These are phyloP conservation scores for Adansonia digitata DNA, from an alignment of 345 rosid species.

Conservation along the genomic window DNA sequence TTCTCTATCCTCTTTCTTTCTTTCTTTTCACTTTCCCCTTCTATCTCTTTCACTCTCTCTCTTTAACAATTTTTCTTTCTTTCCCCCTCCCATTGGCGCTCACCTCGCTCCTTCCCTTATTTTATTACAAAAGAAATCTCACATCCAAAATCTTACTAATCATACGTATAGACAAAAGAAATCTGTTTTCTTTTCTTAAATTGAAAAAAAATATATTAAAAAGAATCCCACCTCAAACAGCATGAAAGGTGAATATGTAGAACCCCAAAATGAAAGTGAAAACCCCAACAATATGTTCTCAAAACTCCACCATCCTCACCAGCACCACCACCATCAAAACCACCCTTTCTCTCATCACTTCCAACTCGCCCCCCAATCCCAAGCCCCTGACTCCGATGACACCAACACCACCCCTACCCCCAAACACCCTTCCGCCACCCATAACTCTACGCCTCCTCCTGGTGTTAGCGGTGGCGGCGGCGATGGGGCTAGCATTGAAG, in stretches of 20 bases:
- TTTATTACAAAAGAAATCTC: neutral
- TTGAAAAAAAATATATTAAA: neutral
- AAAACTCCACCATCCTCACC: constrained; percentile 39
- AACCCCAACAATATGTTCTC: constrained; percentile 45
- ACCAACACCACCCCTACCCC: constrained; percentile 13
- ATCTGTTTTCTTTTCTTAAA: neutral
- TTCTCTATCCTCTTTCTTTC: neutral
- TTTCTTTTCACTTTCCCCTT: neutral
- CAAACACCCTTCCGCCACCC: neutral
- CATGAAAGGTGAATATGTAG: constrained; percentile 65
- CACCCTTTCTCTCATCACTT: constrained; percentile 50
- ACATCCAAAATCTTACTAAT: neutral
- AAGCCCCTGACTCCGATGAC: constrained; percentile 26
- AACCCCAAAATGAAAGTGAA: constrained; percentile 24
- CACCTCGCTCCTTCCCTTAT: neutral
- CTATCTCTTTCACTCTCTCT: too few relatives aligned
- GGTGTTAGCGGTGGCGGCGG: constrained; percentile 8
- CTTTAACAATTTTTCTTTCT: too few relatives aligned
- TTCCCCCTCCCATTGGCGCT: too few relatives aligned
- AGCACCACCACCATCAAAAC: constrained; percentile 24
- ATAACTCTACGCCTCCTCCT: neutral
- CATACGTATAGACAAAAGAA: neutral
- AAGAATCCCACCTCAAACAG: neutral
- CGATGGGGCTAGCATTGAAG: constrained; percentile 69
- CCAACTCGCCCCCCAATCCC: constrained; percentile 36